Base-by-base conservation (phyloP, 2,329 filamentous ascomycete genomes). In the Seiridium unicorne region DNA sequence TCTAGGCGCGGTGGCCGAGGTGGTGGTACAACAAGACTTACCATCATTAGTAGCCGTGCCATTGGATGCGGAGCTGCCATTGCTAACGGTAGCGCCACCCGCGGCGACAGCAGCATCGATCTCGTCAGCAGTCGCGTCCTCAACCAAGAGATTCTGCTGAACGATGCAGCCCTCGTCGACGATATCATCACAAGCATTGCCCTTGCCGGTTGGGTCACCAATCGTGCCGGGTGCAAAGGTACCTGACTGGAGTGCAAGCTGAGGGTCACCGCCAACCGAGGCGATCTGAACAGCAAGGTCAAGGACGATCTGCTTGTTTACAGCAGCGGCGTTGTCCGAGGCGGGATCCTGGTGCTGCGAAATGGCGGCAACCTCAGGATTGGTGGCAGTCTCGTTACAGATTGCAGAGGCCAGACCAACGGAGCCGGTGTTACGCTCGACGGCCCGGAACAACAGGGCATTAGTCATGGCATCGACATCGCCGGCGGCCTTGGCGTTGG, bases 281-380 rank as follows among this genome's bases (percentile, higher is more conserved):
- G 81, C 79, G 56, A 90, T 83, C 74, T 89, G 84, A 57, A 77
- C 74, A 18, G 87, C 87, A 3, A 89, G 76, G 49, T 79, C 80
- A 5, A 88, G 76, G 51, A 84, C 81, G 64, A 89, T 83, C 42
- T 78, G 76, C 76, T 88, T 88, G 78, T 90, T 90, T 53, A 77
- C 74, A 1, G 71, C 80, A 11, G 81, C 79, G 10, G 86, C 84
- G 47, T 80, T 81, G 3, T 78, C 69, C 0, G 84, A 84, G 26
- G 87, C 88, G 35, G 88, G 86, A 70, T 90, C 88, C 74, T 90
- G 87, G 73, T 90, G 87, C 73, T 89, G 86, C 58, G 78, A 74
- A 61, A 90, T 71, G 48, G 85, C 85, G 35, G 79, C 82, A 67
- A 90, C 88, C 75, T 90, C 87, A 3, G 87, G 81, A 74, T 90